A percentile compares a stretch with the other conserved stretches of the same genome.
Conservation (phyloP, 768 basidiomycete genomes). For the Pleurotus platypus region DNA sequence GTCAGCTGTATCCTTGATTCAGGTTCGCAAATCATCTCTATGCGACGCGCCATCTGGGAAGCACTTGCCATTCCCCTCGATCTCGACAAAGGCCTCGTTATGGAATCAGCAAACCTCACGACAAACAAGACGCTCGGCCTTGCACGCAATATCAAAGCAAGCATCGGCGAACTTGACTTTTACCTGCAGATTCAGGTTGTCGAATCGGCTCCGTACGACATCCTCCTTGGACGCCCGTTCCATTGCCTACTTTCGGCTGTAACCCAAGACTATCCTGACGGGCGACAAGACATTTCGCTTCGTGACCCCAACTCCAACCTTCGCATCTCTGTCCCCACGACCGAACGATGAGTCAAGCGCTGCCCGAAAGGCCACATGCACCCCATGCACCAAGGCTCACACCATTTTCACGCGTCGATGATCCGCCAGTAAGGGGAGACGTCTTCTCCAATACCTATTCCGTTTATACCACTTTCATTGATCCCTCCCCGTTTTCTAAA, state of each 20-base stretch:
- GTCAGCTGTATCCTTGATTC: constrained; percentile 14
- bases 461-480: no score
- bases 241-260: neutral
- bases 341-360: no score
- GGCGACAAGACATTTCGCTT: neutral
- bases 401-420: constrained; percentile 3
- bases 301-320: neutral
- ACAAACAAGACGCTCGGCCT: constrained; percentile 14
- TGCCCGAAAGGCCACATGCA: no score
- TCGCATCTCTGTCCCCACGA: no score
- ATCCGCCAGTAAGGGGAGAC: neutral
- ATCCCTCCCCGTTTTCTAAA: no score
- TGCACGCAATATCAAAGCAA: constrained; percentile 12
- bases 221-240: constrained; percentile 19
- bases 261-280: neutral
- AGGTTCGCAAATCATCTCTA: constrained; percentile 13
- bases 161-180: constrained; percentile 12
- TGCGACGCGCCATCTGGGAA: constrained; percentile 12
- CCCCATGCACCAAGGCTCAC: no score
- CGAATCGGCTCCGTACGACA: constrained; percentile 16
- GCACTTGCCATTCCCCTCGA: constrained; percentile 8
- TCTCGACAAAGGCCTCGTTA: constrained; percentile 13
- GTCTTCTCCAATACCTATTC: neutral
- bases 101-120: constrained; percentile 18
- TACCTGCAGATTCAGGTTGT: constrained; percentile 20